phyloP scores from a whole-genome alignment of 106 monocot species.

The Dendrobium huoshanense region DNA sequence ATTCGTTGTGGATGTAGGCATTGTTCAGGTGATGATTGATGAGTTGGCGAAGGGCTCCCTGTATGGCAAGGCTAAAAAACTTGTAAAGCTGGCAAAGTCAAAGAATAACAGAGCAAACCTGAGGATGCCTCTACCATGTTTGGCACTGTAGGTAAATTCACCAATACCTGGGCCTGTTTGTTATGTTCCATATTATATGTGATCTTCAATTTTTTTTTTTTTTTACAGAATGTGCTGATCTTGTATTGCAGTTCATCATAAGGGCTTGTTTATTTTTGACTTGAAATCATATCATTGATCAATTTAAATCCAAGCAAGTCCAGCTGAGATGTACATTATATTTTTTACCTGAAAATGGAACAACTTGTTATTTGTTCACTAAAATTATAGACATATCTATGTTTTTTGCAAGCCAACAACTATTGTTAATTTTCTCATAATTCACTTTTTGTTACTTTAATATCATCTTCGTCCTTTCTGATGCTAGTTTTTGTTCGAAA shows the following conservation, averaged over 20 bases:
- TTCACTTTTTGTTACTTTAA: neutral
- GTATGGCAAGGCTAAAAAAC: conserved; percentile 6
- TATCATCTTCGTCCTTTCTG: neutral
- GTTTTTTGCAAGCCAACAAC: neutral
- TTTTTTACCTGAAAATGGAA: neutral
- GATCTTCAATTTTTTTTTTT: neutral
- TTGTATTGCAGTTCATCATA: neutral
- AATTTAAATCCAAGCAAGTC: neutral
- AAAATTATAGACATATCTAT: neutral
- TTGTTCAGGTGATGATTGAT: conserved; percentile 8
- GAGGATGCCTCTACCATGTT: conserved; percentile 6
- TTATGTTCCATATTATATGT: neutral
- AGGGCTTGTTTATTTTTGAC: neutral
- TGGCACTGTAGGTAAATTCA: conserved; percentile 1
- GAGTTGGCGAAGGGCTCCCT: conserved; percentile 1
- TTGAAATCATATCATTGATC: neutral
- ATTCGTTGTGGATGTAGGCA: conserved; percentile 4
- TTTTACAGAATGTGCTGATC: neutral
- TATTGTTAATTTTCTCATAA: neutral
- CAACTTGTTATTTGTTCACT: neutral
- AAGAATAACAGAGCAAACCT: neutral
- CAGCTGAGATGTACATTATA: neutral
- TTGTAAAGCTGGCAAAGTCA: neutral
- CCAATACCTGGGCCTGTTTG: neutral
- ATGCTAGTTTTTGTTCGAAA: neutral